Evolutionary conservation across 805 yeast species (phyloP), one percentile per base, ranked within the genome.

Genomic region (Candida incommunis): DNA sequence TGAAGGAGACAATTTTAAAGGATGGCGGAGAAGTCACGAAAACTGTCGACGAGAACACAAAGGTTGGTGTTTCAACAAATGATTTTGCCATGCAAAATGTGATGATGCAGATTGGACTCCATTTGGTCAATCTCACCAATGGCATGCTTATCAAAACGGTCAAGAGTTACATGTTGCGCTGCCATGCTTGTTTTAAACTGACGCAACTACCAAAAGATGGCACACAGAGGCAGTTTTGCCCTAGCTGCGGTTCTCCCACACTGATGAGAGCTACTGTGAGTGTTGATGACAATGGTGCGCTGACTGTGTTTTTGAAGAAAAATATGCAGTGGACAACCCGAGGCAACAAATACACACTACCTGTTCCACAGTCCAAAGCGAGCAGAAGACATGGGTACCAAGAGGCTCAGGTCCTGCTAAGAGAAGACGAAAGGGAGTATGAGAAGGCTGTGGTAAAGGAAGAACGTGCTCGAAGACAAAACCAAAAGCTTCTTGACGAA

Each of bases 21-120:
- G 90, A 85, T 54, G 74, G 69, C 54, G 75, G 81, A 35, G 86
- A 80, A 55, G 72, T 74, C 47, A 68, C 76, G 42, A 72, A 62
- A 26, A 55, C 64, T 13, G 64, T 65, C 16, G 55, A 59, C 2
- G 63, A 58, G 2, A 53, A 65, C n/a, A 71, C 80, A 47, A 74
- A 78, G 50, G 92, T 81, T 18, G 98, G 96, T 2, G 65, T 92
- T 43, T 80, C 95, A 0, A 82, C 96, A 0, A 95, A 95, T 23
- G 99, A 92, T 75, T 92, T 90, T 66, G 97, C 99, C 2, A 85
- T 90, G 56, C 99, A 92, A 63, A 92, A 92, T 63, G 95, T 88
- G 15, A 75, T 95, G 1, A 70, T 92, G 66, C 97, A 90, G 62
- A 72, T 92, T 54, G 96, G 96, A 3, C 63, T 92, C 47, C 82